Percentiles rank a stretch among this genome's conserved stretches.
Evolutionary conservation across 202 grass and related monocot species (phyloP).

Genomic region (Dendrocalamus latiflorus): DNA sequence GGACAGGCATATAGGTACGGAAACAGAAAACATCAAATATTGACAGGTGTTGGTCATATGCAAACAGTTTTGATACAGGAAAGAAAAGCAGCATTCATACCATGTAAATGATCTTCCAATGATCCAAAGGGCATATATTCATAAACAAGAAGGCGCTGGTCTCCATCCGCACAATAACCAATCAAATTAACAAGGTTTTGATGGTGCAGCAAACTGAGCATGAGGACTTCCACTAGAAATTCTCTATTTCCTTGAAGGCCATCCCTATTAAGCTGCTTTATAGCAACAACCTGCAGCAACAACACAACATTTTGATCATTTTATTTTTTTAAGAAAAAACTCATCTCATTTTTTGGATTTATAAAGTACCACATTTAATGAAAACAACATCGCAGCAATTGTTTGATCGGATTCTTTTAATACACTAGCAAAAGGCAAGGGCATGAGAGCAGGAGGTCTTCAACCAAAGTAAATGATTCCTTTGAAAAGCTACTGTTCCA

Average conservation of each 20-base stretch:
- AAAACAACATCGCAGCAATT: background rate
- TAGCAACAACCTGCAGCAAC: conserved; percentile 59
- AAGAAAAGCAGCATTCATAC: conserved; percentile 36
- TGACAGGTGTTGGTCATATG: conserved; percentile 4
- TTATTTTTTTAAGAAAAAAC: background rate
- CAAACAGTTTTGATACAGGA: conserved; percentile 20
- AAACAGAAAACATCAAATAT: background rate
- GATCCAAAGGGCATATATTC: no score
- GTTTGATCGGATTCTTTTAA: background rate
- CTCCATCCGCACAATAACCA: conserved; percentile 85
- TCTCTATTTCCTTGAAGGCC: no score
- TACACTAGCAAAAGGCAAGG: background rate
- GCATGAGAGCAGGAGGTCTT: background rate
- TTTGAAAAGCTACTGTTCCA: no score
- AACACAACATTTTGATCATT: background rate
- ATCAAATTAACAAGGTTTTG: no score
- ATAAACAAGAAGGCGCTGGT: conserved; percentile 89
- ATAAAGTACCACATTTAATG: background rate
- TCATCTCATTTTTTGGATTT: background rate
- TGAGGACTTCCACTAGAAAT: no score
- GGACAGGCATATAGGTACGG: no score
- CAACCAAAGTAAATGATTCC: background rate
- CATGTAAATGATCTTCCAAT: conserved; percentile 92
- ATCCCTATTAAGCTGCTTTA: no score
- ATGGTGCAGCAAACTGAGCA: no score